Percentiles rank a stretch among this genome's conserved stretches.
phyloP scores from a whole-genome alignment of 768 basidiomycete genomes.

The Ramaria rubella region DNA sequence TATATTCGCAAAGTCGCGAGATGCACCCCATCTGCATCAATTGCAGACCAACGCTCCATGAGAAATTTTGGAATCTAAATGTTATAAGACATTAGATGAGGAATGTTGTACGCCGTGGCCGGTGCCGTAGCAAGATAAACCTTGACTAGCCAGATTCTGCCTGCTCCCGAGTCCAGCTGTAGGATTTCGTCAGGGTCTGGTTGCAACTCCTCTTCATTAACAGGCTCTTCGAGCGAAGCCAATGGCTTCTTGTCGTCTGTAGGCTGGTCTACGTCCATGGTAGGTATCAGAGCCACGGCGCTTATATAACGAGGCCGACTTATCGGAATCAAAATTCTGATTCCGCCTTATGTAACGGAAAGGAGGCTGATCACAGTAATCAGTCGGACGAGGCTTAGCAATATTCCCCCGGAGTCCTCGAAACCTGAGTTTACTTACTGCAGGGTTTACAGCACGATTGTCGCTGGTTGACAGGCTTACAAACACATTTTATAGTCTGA shows the following conservation, averaged over 20 bases:
- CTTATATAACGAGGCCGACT: too few species aligned
- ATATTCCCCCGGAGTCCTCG: too few species aligned
- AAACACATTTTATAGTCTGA: too few species aligned
- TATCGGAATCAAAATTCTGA: too few species aligned
- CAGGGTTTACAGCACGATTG: too few species aligned
- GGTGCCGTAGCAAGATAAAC: conserved; percentile 33
- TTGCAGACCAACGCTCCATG: conserved; percentile 77
- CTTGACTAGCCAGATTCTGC: conserved; percentile 82
- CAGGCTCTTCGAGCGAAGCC: conserved; percentile 39
- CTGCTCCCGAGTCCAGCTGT: conserved; percentile 69
- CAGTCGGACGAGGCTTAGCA: too few species aligned
- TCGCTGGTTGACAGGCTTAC: too few species aligned
- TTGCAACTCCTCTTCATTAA: conserved; percentile 53
- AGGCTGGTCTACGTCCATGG: conserved; percentile 10
- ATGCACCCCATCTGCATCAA: conserved; percentile 67
- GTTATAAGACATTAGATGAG: neutral
- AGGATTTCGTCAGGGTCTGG: conserved; percentile 79
- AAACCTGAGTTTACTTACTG: too few species aligned
- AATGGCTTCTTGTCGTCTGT: conserved; percentile 73
- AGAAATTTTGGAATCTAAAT: conserved; percentile 77
- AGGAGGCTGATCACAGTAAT: too few species aligned
- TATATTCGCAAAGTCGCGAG: conserved; percentile 82
- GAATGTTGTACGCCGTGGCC: neutral
- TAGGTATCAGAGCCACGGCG: too few species aligned
- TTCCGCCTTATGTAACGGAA: too few species aligned